Evolutionary conservation across 2,329 filamentous ascomycete genomes (phyloP), one percentile per base, ranked within the genome.

Genomic region (Penicillium sp.): DNA sequence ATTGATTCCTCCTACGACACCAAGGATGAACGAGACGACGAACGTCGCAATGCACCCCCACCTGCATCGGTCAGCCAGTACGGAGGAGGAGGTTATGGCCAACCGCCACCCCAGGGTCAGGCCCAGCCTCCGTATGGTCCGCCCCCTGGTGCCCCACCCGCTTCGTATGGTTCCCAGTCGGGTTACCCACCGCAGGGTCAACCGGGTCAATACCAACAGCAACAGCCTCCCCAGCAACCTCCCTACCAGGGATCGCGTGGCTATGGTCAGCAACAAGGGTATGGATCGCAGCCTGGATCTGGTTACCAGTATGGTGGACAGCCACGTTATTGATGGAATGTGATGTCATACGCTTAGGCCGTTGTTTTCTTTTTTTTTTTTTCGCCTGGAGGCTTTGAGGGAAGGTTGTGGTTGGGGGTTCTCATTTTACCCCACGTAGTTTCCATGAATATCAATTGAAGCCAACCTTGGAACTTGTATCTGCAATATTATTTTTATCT

Each of bases 1-100:
- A 87, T 89, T 67, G 86, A 89, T 67, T 78, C 81, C 25, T 85
- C 83, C 21, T 88, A 88, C 64, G 86, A 88, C 63, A 81, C 79
- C 65, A 86, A 88, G 71, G 86, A 88, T 62, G 86, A 88, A 72
- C 84, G 85, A 71, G 71, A 73, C 6, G 76, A 76, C 61, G 72
- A 72, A 25, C 71, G 72, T 25, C 59, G 60, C 40, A 70, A 65
- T 53, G 61, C 42, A 19, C 60, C 66, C 19, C 70, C 67, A 31
- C 69, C 62, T 17, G 72, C 73, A 54, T 68, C 71, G 29, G 68
- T 72, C 35, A 74, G 75, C 21, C 72, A 73, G 42, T 76, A 77
- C 55, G 46, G 53, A 27, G 74, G 75, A 42, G 73, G 57, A 45
- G 73, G 56, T 33, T 70, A 70, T 41, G 60, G 57, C 43, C 69